phyloP scores from a whole-genome alignment of 805 yeast species.

The Metschnikowia dekortorum region DNA sequence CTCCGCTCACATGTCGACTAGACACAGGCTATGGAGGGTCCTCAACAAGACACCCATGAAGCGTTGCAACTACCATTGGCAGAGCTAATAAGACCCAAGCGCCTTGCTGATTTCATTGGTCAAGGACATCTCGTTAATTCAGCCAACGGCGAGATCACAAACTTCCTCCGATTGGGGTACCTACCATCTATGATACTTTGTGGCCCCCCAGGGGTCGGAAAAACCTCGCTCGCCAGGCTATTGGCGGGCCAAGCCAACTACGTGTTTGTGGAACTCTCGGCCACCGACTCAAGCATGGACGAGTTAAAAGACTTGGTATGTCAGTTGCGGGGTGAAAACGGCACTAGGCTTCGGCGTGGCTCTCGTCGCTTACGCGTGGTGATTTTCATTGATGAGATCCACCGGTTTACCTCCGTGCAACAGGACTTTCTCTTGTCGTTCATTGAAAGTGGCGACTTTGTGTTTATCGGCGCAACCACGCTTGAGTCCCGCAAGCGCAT shows the following conservation, averaged over 20 bases:
- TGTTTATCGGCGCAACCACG: constrained; percentile 93
- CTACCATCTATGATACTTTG: constrained; percentile 84
- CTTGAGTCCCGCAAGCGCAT: constrained; percentile 66
- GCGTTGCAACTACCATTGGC: constrained; percentile 49
- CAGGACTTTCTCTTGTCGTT: constrained; percentile 84
- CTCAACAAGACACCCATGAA: not conserved
- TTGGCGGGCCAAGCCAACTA: constrained; percentile 52
- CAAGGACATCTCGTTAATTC: constrained; percentile 71
- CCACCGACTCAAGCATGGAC: constrained; percentile 64
- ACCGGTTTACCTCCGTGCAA: constrained; percentile 78
- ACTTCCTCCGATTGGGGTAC: constrained; percentile 58
- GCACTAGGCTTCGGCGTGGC: constrained; percentile 30
- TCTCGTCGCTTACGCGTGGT: constrained; percentile 29
- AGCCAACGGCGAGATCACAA: constrained; percentile 54
- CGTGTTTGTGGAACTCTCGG: constrained; percentile 76
- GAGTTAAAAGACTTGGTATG: constrained; percentile 62
- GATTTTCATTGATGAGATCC: constrained; percentile 89
- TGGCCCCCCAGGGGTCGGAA: constrained; percentile 97
- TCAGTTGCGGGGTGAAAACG: constrained; percentile 43
- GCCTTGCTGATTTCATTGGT: constrained; percentile 71
- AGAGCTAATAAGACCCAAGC: constrained; percentile 76
- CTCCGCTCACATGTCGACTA: not conserved
- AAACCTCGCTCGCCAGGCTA: constrained; percentile 75
- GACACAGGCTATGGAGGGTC: not conserved
- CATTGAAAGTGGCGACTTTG: constrained; percentile 78